Evolutionary conservation across 148 eudicot genomes (phyloP).

Genomic region (Chenopodium quinoa): DNA sequence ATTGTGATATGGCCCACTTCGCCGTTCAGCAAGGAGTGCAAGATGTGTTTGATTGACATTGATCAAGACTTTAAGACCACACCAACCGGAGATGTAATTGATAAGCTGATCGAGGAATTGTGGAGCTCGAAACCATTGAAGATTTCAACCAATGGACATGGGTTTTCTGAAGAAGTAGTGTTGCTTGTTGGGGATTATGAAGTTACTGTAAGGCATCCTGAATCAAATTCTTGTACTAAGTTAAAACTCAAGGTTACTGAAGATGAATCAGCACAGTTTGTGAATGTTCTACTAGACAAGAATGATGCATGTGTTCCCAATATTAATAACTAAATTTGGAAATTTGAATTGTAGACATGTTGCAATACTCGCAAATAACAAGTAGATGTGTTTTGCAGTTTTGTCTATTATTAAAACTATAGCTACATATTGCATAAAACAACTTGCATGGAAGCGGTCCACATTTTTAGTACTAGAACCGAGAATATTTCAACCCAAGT

Average conservation of each 20-base stretch:
- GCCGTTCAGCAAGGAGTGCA: slow-evolving; percentile 31
- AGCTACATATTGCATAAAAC: too few species aligned
- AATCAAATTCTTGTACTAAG: slow-evolving; percentile 3
- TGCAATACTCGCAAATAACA: too few species aligned
- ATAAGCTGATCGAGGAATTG: slow-evolving; percentile 40
- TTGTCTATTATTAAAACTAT: too few species aligned
- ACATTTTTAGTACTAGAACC: too few species aligned
- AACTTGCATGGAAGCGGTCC: too few species aligned
- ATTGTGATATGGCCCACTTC: slow-evolving; percentile 58
- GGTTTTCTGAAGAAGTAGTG: slow-evolving; percentile 28
- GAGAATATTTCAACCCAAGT: too few species aligned
- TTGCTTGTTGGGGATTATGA: slow-evolving; percentile 45
- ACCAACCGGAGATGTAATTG: slow-evolving; percentile 53
- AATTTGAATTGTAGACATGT: too few species aligned
- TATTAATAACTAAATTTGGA: background rate
- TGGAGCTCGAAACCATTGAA: slow-evolving; percentile 35
- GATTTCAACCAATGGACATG: slow-evolving; percentile 25
- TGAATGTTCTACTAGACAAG: slow-evolving; percentile 3
- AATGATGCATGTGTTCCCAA: background rate
- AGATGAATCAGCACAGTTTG: background rate
- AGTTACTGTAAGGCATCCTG: slow-evolving; percentile 29
- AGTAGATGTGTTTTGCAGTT: too few species aligned
- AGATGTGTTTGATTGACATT: slow-evolving; percentile 51
- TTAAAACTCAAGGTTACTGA: slow-evolving; percentile 31
- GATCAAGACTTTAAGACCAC: slow-evolving; percentile 40